Evolutionary conservation across 2,329 filamentous ascomycete genomes (phyloP).

Genomic region (Curvularia spicifera): DNA sequence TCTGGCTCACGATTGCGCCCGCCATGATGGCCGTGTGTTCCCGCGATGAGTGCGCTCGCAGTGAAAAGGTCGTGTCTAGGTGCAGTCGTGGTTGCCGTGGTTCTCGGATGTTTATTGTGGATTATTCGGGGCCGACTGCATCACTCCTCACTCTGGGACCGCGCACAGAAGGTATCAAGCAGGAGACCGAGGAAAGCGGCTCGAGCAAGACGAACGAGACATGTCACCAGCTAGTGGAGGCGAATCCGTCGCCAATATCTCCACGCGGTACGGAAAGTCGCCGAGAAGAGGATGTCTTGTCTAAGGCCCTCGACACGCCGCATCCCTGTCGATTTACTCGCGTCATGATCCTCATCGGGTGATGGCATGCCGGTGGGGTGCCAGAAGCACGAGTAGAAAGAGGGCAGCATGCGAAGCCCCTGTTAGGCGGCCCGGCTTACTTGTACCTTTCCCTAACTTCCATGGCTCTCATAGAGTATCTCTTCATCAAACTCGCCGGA

Average conservation of each 20-base stretch:
- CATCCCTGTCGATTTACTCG: slow-evolving; percentile 23
- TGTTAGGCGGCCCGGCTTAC: slow-evolving; percentile 15
- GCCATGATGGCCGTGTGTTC: slow-evolving; percentile 29
- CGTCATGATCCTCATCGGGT: slow-evolving; percentile 22
- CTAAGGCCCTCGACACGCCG: slow-evolving; percentile 19
- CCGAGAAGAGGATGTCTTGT: slow-evolving; percentile 24
- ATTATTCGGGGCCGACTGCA: slow-evolving; percentile 8
- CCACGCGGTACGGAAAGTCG: slow-evolving; percentile 9
- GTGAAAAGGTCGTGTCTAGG: neutral
- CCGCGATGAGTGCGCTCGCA: slow-evolving; percentile 23
- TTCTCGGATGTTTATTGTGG: neutral
- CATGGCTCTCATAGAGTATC: neutral
- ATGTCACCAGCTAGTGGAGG: slow-evolving; percentile 9
- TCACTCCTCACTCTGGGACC: slow-evolving; percentile 4
- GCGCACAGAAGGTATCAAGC: slow-evolving; percentile 8
- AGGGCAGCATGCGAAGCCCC: neutral
- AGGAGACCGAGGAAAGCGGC: neutral
- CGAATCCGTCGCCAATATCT: slow-evolving; percentile 16
- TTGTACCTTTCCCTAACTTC: neutral
- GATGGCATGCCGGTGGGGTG: slow-evolving; percentile 22
- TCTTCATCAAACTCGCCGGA: neutral
- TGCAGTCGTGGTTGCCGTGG: neutral
- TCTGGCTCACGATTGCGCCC: slow-evolving; percentile 55
- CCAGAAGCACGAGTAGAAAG: slow-evolving; percentile 1
- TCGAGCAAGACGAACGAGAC: neutral